Base-by-base conservation (phyloP, 2,329 filamentous ascomycete genomes). In the Diaporthe destruens region DNA sequence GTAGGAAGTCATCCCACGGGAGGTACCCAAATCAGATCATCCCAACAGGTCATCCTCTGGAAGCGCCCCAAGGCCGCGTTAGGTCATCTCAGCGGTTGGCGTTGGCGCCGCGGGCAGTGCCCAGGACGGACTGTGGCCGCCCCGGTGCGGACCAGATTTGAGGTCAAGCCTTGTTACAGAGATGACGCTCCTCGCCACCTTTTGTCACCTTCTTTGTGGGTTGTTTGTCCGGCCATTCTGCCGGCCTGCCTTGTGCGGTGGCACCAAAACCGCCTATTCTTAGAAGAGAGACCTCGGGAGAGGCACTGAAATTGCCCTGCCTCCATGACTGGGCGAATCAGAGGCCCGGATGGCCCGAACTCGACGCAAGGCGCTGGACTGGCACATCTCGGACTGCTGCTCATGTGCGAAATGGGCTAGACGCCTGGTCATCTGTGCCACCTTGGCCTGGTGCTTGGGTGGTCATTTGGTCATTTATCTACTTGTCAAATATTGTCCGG, bases 401-500 rank as follows among this genome's bases (percentile, higher is more conserved):
- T 56, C 51, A 23, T 49, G n/a, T 57, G 71, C 69, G 25, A 65
- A 51, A 49, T 54, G 32, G 47, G 55, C 54, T 72, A 69, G 51
- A 74, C 70, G 74, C 74, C 73, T 76, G 71, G 71, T 73, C 74
- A 73, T 72, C 63, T 74, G 71, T 76, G 75, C 51, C 63, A 74
- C 75, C 68, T 70, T 75, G 61, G 73, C 69, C 73, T 75, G 73
- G 72, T 39, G 71, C 69, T 74, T 75, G 73, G 72, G 74, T 66
- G 2, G 29, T 29, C 29, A 29, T 3, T 5, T 29, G 29, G 29
- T 29, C n/a, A n/a, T n/a, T n/a, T n/a, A 14, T 42, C 59, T 16
- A 51, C 47, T 29, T 42, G 70, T 72, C 53, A 18, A 67, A 55
- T 53, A 54, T 70, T 67, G 25, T 49, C 71, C 69, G 71, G 54